Evolutionary conservation across 202 grass and related monocot species (phyloP).

Genomic region (Hordeum pubiflorum): DNA sequence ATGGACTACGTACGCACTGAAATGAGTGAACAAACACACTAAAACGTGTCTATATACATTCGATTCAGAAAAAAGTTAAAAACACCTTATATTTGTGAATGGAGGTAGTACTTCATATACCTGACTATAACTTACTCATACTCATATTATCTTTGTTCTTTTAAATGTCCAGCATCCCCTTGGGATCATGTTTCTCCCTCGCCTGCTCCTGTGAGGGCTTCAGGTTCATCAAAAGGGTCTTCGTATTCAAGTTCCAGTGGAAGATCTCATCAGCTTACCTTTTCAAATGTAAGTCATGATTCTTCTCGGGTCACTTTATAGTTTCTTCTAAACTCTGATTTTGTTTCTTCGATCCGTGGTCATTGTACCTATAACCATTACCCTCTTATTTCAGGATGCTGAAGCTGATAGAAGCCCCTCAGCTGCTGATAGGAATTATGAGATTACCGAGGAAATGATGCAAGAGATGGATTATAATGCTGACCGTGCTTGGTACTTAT

Average conservation of each 20-base stretch:
- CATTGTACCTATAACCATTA: constrained; percentile 15
- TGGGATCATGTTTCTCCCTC: constrained; percentile 85
- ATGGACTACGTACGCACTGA: too few species aligned
- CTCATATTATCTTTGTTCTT: constrained; percentile 14
- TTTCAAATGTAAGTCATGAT: constrained; percentile 51
- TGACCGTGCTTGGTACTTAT: constrained; percentile 84
- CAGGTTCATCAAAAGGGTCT: constrained; percentile 70
- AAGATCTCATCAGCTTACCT: constrained; percentile 57
- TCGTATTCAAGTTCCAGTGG: constrained; percentile 51
- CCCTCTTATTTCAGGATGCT: constrained; percentile 40
- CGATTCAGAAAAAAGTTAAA: too few species aligned
- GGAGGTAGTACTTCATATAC: background rate
- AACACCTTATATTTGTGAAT: too few species aligned
- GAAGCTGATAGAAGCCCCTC: constrained; percentile 57
- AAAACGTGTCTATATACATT: too few species aligned
- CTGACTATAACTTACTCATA: constrained; percentile 9
- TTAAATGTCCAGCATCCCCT: constrained; percentile 53
- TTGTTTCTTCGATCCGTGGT: background rate
- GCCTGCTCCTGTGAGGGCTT: constrained; percentile 68
- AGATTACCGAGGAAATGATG: constrained; percentile 90
- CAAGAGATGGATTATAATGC: constrained; percentile 93
- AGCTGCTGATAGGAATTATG: constrained; percentile 47
- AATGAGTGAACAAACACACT: too few species aligned
- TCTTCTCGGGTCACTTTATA: background rate
- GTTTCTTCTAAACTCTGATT: background rate